These are phyloP conservation scores for Capsicum chinense DNA, from an alignment of 257 asterid genomes.

Conservation along the genomic window DNA sequence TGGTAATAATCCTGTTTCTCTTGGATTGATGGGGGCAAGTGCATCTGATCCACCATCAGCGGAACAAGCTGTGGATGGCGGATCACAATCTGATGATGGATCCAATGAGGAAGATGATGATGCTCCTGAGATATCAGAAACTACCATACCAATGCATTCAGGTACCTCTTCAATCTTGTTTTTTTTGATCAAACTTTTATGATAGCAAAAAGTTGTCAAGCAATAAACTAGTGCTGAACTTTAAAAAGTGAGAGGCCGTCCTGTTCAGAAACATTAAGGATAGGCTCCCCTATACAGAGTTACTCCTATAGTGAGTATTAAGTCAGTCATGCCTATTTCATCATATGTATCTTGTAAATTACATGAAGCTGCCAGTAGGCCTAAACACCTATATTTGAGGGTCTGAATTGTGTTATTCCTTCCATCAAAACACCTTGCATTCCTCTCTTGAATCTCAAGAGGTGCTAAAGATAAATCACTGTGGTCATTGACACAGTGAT, in stretches of 20 bases:
- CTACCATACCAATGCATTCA: constrained; percentile 43
- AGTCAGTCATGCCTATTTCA: neutral
- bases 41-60: constrained; percentile 69
- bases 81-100: constrained; percentile 69
- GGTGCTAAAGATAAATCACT: neutral
- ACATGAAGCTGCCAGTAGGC: neutral
- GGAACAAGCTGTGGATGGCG: constrained; percentile 70
- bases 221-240: neutral
- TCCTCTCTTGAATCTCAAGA: neutral
- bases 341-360: constrained; percentile 20
- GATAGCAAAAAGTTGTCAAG: neutral
- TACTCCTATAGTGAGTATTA: neutral
- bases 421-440: neutral
- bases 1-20: constrained; percentile 48
- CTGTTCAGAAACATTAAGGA: neutral
- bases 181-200: neutral
- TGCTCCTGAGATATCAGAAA: constrained; percentile 51
- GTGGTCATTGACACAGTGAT: constrained; percentile 3
- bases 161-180: constrained; percentile 44
- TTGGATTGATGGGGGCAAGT: constrained; percentile 52
- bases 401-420: neutral
- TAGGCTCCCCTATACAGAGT: neutral
- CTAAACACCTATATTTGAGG: neutral
- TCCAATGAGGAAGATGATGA: constrained; percentile 63
- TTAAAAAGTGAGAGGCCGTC: neutral